Evolutionary conservation across 1,139 yeast genomes (phyloP).

Genomic region (Citeromyces siamensis): DNA sequence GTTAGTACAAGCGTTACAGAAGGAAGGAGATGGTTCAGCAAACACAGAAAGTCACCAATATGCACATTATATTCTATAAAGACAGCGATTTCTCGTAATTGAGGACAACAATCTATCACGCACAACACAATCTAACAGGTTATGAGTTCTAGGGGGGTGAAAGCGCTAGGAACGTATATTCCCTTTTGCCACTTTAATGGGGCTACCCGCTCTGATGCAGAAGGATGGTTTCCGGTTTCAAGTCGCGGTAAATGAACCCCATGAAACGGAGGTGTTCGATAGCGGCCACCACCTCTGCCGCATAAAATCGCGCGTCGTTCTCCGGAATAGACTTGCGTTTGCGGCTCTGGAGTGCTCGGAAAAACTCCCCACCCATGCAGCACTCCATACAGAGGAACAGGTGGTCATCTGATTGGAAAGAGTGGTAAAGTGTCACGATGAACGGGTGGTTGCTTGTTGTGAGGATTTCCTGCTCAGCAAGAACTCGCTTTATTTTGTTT

Average conservation of each 20-base stretch:
- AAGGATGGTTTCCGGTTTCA: constrained; percentile 90
- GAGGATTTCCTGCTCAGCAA: constrained; percentile 93
- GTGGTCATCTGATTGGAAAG: constrained; percentile 89
- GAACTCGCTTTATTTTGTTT: too few relatives aligned
- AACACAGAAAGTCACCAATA: too few relatives aligned
- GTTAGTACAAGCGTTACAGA: too few relatives aligned
- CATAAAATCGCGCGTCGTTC: constrained; percentile 85
- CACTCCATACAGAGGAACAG: constrained; percentile 97
- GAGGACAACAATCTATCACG: too few relatives aligned
- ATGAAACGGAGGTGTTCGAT: constrained; percentile 87
- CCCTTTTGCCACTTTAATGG: too few relatives aligned
- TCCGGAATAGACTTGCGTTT: constrained; percentile 80
- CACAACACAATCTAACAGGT: too few relatives aligned
- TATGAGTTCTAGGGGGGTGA: too few relatives aligned
- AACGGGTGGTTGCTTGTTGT: constrained; percentile 97
- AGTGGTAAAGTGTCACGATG: constrained; percentile 90
- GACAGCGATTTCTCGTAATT: too few relatives aligned
- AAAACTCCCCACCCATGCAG: constrained; percentile 99
- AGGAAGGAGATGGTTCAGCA: too few relatives aligned
- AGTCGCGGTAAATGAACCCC: constrained; percentile 93
- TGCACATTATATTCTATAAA: too few relatives aligned
- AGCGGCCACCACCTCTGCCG: constrained; percentile 96
- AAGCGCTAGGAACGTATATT: too few relatives aligned
- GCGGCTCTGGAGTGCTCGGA: constrained; percentile 89
- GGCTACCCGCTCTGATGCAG: constrained; percentile 95